Percentiles rank a stretch among this genome's conserved stretches.
These are phyloP conservation scores for Lactarius vividus DNA, from an alignment of 768 basidiomycete genomes.

Conservation along the genomic window DNA sequence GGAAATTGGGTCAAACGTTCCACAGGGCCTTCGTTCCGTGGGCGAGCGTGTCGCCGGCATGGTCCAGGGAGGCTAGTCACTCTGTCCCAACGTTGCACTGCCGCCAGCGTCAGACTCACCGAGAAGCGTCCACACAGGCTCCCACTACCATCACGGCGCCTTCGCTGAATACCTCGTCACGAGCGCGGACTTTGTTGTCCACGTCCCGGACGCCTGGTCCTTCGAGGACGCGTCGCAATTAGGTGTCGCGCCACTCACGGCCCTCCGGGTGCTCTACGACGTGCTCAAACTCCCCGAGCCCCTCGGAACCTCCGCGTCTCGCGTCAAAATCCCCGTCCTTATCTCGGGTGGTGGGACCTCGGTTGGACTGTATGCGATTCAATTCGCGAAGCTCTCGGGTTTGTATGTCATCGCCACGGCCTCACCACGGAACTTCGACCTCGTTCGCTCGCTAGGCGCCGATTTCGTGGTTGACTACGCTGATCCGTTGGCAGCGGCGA, in stretches of 20 bases:
- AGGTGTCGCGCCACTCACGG: slow-evolving; percentile 24
- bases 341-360: slow-evolving; percentile 35
- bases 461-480: slow-evolving; percentile 35
- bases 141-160: slow-evolving; percentile 27
- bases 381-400: slow-evolving; percentile 35
- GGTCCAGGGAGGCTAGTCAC: slow-evolving; percentile 29
- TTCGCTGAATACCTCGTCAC: slow-evolving; percentile 34
- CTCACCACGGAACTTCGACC: slow-evolving; percentile 38
- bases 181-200: slow-evolving; percentile 27
- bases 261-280: slow-evolving; percentile 22
- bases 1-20: slow-evolving; percentile 28
- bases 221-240: slow-evolving; percentile 24
- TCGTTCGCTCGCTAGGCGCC: slow-evolving; percentile 40
- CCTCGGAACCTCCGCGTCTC: not conserved
- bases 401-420: slow-evolving; percentile 37
- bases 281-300: slow-evolving; percentile 12
- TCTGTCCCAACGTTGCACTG: not conserved
- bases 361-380: slow-evolving; percentile 37
- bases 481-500: slow-evolving; percentile 20
- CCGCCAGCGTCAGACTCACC: not conserved
- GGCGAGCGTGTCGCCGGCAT: slow-evolving; percentile 34
- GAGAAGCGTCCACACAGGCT: slow-evolving; percentile 11
- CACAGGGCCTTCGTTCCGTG: slow-evolving; percentile 21
- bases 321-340: slow-evolving; percentile 28
- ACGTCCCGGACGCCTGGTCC: slow-evolving; percentile 25